These are phyloP conservation scores for Orbilia javanica DNA, from an alignment of 2,329 filamentous ascomycete species.

Conservation along the genomic window DNA sequence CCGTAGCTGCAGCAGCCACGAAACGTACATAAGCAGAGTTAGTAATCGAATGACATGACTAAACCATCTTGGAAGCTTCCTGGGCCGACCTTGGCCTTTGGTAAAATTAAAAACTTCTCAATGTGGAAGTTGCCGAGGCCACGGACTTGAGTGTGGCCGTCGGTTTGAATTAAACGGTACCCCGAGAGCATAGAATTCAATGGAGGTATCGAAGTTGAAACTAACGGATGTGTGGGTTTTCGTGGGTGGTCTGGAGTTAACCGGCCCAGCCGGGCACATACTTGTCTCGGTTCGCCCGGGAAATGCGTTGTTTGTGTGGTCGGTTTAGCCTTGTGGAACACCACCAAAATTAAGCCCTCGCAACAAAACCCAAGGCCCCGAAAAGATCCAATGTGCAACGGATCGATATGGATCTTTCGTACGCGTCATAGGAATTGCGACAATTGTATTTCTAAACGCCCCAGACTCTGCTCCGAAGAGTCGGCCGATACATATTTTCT, in stretches of 20 bases:
- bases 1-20: background rate
- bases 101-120: background rate
- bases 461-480: background rate
- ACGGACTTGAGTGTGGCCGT: slow-evolving; percentile 16
- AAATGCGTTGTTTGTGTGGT: slow-evolving; percentile 31
- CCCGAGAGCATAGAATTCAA: background rate
- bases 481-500: background rate
- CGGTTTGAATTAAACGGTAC: slow-evolving; percentile 3
- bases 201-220: background rate
- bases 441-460: slow-evolving; percentile 3
- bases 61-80: slow-evolving; percentile 18
- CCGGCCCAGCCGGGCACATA: slow-evolving; percentile 32
- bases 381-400: background rate
- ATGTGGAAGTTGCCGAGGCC: slow-evolving; percentile 29
- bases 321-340: background rate
- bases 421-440: background rate
- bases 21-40: slow-evolving; percentile 22
- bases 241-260: background rate
- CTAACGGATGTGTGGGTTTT: background rate
- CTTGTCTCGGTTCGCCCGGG: slow-evolving; percentile 33
- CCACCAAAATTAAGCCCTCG: background rate
- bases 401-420: background rate
- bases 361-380: background rate
- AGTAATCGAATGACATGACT: slow-evolving; percentile 30
- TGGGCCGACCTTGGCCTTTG: background rate